phyloP scores from a whole-genome alignment of 2,329 filamentous ascomycete genomes.

The Bipolaris victoriae region DNA sequence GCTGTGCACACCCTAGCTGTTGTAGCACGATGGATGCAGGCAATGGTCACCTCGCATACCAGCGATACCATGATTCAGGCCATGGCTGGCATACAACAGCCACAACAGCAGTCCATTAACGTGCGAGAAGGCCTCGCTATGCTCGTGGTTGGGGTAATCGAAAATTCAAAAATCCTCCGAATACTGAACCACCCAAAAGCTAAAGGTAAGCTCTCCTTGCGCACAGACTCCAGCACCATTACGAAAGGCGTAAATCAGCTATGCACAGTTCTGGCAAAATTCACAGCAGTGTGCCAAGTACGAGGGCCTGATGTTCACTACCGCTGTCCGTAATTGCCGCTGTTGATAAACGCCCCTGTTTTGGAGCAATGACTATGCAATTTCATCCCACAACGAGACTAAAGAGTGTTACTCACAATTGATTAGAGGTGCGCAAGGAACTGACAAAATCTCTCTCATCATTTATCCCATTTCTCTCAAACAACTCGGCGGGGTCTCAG shows the following conservation, averaged over 20 bases:
- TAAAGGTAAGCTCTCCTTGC: conserved; percentile 54
- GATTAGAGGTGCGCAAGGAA: conserved; percentile 40
- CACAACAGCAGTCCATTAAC: conserved; percentile 64
- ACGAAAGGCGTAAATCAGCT: too few relatives aligned
- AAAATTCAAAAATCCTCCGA: conserved; percentile 63
- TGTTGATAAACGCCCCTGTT: too few relatives aligned
- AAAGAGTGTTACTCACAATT: conserved; percentile 8
- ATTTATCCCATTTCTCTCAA: conserved; percentile 55
- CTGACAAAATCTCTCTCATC: conserved; percentile 43
- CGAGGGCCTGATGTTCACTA: too few relatives aligned
- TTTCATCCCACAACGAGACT: neutral
- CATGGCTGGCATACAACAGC: conserved; percentile 53
- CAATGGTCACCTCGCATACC: conserved; percentile 48
- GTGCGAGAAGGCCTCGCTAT: conserved; percentile 69
- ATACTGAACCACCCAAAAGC: conserved; percentile 61
- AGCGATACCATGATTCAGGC: conserved; percentile 50
- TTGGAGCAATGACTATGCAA: neutral
- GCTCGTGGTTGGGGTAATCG: conserved; percentile 66
- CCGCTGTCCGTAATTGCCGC: too few relatives aligned
- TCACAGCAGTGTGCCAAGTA: too few relatives aligned
- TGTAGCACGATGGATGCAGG: conserved; percentile 48
- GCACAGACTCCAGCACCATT: too few relatives aligned
- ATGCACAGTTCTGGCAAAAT: too few relatives aligned
- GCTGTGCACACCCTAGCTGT: conserved; percentile 39
- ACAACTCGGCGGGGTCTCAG: conserved; percentile 59